Evolutionary conservation across 2,329 filamentous ascomycete genomes (phyloP), one percentile per base, ranked within the genome.

Genomic region (Cladosporium sp.): DNA sequence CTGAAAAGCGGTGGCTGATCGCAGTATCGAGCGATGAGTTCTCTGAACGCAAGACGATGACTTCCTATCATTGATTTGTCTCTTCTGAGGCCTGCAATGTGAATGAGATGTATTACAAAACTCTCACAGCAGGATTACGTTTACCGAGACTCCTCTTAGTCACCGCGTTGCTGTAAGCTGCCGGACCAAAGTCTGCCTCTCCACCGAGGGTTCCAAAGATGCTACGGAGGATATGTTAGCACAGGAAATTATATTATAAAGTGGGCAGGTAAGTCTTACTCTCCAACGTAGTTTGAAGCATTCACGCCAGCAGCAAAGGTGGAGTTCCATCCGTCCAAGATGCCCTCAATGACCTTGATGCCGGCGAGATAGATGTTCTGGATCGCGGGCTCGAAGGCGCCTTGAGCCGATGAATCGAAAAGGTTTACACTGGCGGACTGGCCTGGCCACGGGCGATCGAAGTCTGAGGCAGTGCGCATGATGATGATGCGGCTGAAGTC

Each of bases 181-280:
- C 49, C 21, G 65, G 64, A 24, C 69, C 69, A 32, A 70, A 70
- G 36, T 70, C 66, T 14, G 68, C 66, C 52, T 55, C 57, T 1
- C 88, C 89, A 1, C 88, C 89, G 4, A 92, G 78, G 11, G 85
- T 88, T 15, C 88, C 90, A 70, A 91, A 88, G 64, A 92, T 88
- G 73, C 59, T 62, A 11, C 5, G 30, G 26, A 26, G 6, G 18
- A 28, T 30, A 15, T 32, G 30, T 91, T 88, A 11, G 89, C 89
- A 58, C 61, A 28, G 2, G 15, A 11, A 52, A 68, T 36, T 68
- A 18, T 2, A 3, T n/a, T 18, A 67, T 24, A 64, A 34, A 7
- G 11, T 14, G n/a, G 15, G 15, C 2, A 44, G 10, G 41, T 7
- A 59, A 24, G 54, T 24, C 36, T 60, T 21, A 36, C 21, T 62